These are phyloP conservation scores for Erucastrum elatum DNA, from an alignment of 345 rosid species.

Conservation along the genomic window DNA sequence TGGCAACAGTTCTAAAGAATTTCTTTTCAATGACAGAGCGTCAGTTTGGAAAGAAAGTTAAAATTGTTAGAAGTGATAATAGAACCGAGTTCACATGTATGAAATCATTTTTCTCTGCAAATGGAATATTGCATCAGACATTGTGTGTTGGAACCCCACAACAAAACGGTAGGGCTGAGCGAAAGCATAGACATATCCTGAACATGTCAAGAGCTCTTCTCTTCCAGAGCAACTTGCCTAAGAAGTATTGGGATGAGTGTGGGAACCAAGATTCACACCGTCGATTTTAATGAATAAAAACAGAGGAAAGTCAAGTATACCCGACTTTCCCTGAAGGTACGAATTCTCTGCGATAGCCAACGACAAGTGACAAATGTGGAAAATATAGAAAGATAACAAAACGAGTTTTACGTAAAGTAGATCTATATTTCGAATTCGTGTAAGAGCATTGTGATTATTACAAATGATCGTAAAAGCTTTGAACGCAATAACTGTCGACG, in stretches of 20 bases:
- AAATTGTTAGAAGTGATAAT: not conserved
- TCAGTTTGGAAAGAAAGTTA: not conserved
- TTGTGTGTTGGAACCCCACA: not conserved
- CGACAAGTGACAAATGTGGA: too few relatives aligned
- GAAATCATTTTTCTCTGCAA: not conserved
- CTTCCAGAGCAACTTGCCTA: not conserved
- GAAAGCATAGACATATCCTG: not conserved
- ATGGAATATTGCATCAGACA: not conserved
- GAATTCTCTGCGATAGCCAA: too few relatives aligned
- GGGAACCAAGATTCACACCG: not conserved
- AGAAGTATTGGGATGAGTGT: not conserved
- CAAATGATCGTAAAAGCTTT: too few relatives aligned
- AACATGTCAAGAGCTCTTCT: not conserved
- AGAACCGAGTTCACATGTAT: not conserved
- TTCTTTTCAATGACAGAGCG: not conserved
- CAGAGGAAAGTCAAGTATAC: not conserved
- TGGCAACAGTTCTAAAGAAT: not conserved
- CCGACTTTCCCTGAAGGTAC: too few relatives aligned
- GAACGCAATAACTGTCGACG: too few relatives aligned
- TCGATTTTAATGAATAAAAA: not conserved
- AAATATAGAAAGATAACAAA: too few relatives aligned
- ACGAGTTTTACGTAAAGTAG: too few relatives aligned
- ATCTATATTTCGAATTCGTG: too few relatives aligned
- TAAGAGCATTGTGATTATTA: too few relatives aligned
- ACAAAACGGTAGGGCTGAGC: not conserved